Percentiles rank a stretch among this genome's conserved stretches.
These are phyloP conservation scores for Coemansia sp. DNA, from an alignment of 192 early-diverging fungal genomes.

Conservation along the genomic window DNA sequence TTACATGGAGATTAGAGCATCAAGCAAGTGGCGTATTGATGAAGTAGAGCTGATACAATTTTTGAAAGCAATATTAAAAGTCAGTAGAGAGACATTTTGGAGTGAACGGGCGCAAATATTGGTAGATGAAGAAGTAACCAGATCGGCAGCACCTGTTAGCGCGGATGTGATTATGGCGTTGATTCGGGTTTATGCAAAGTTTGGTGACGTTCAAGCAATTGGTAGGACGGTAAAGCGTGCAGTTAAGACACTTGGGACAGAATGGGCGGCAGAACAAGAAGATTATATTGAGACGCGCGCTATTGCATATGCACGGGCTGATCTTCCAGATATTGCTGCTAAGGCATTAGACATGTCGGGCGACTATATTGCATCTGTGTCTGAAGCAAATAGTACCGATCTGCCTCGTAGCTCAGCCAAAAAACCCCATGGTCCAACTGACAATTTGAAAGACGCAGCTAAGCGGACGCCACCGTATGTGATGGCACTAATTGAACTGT, in stretches of 20 bases:
- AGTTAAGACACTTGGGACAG: neutral
- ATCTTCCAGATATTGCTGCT: constrained; percentile 24
- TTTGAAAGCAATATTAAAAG: constrained; percentile 25
- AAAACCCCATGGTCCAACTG: neutral
- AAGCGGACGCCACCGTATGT: constrained; percentile 7
- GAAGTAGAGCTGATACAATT: constrained; percentile 24
- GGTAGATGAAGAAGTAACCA: neutral
- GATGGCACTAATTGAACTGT: constrained; percentile 20
- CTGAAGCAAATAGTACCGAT: neutral
- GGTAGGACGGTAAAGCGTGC: neutral
- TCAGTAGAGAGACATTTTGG: constrained; percentile 24
- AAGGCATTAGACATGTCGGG: constrained; percentile 5
- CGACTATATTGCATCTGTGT: neutral
- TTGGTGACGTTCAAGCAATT: constrained; percentile 25
- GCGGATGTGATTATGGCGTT: constrained; percentile 14
- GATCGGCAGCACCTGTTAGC: neutral
- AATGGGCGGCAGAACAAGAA: constrained; percentile 1
- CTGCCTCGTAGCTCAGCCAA: neutral
- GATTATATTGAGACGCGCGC: constrained; percentile 22
- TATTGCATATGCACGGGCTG: constrained; percentile 26
- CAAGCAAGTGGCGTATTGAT: constrained; percentile 14
- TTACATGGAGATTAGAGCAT: constrained; percentile 16
- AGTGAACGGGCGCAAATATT: constrained; percentile 20
- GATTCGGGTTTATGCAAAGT: constrained; percentile 31
- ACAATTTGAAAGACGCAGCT: constrained; percentile 5